These are phyloP conservation scores for Pythium volutum DNA, from an alignment of 352 stramenopile species.

Conservation along the genomic window DNA sequence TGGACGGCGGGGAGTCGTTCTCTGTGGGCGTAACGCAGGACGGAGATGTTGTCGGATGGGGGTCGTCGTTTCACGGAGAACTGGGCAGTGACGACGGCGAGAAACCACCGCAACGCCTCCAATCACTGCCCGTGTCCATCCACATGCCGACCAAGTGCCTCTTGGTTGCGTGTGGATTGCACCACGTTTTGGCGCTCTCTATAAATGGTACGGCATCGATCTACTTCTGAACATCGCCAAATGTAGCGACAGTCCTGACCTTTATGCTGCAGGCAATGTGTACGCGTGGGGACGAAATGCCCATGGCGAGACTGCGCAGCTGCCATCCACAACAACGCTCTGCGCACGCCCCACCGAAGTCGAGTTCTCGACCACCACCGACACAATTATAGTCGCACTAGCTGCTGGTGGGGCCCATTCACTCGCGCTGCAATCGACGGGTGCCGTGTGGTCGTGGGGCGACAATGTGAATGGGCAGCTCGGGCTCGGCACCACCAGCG, in stretches of 20 bases:
- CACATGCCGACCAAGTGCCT: constrained; percentile 29
- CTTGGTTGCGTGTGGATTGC: constrained; percentile 45
- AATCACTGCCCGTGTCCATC: constrained; percentile 16
- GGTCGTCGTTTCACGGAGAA: constrained; percentile 65
- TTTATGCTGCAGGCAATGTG: constrained; percentile 38
- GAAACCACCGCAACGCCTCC: not conserved
- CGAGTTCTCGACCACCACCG: constrained; percentile 17
- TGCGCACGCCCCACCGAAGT: constrained; percentile 29
- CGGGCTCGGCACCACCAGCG: constrained; percentile 23
- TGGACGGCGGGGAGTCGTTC: constrained; percentile 58
- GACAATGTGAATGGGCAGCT: constrained; percentile 61
- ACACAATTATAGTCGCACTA: constrained; percentile 18
- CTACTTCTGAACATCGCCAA: too few relatives aligned
- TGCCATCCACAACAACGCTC: not conserved
- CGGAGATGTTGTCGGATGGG: constrained; percentile 55
- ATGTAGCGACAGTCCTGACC: too few relatives aligned
- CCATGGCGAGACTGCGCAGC: constrained; percentile 32
- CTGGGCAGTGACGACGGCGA: constrained; percentile 15
- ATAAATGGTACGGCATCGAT: constrained; percentile 24
- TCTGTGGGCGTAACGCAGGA: constrained; percentile 34
- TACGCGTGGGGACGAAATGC: constrained; percentile 59
- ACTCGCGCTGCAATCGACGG: constrained; percentile 38
- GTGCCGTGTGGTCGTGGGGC: constrained; percentile 61
- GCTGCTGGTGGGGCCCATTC: constrained; percentile 64
- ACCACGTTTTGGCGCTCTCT: constrained; percentile 52